Evolutionary conservation across 345 rosid species (phyloP), one percentile per base, ranked within the genome.

Genomic region (Capsella bursapastoris): DNA sequence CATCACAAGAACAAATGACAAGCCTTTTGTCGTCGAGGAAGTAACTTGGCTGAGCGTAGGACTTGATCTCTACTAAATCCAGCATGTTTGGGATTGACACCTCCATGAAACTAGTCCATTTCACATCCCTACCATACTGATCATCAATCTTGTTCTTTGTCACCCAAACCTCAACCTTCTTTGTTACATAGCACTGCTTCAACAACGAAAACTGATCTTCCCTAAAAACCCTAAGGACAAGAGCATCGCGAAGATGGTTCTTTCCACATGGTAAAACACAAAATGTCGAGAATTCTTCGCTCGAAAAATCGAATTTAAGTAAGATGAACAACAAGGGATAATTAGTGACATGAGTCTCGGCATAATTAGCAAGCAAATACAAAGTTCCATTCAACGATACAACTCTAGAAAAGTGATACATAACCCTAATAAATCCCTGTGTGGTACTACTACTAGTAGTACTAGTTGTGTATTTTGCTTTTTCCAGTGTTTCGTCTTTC

Each of bases 341-440:
- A 18, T 18, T 18, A 47, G 16, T 45, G 14, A 11, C 47, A 27
- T 11, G n/a, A 53, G 10, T 53, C 58, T 6, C 13, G 9, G 3
- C 10, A 53, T 6, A 28, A 14, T 13, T 3, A 7, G 38, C 37
- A 29, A 55, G 6, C 18, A 2, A 55, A 55, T 29, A 55, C 11
- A 55, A 55, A 55, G 11, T 29, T 55, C 59, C 59, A 55, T 55
- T 29, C 59, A 55, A 14, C 18, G 50, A 6, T 14, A 45, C 50
- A 45, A 14, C 50, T 1, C 18, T 5, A 14, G 8, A 6, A 34
- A 1, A 34, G 2, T 6, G 37, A 32, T 32, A 32, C 1, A 5
- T 32, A 32, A 32, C 35, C 35, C 35, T 32, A 22, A 22, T 22
- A 22, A 22, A 22, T 7, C 35, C 35, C 1, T 6, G 3, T 6